Conservation (phyloP, 1,139 yeast species). For the Tardiomyces blankii region DNA sequence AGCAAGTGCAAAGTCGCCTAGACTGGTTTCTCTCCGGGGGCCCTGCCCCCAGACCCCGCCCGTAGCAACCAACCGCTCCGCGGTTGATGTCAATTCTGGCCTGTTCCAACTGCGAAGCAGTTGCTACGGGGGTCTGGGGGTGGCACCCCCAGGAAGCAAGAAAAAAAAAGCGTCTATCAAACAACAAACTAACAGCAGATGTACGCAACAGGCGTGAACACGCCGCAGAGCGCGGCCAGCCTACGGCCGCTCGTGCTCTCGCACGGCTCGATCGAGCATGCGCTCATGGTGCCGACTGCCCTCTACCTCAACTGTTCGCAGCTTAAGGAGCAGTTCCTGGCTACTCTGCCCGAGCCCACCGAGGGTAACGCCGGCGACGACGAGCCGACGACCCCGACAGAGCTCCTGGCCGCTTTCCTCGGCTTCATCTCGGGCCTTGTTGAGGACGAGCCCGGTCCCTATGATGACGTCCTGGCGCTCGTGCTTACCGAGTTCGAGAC, state of each 20-base stretch:
- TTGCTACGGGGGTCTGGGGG: too few species aligned
- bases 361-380: constrained; percentile 80
- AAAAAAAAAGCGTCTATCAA: too few species aligned
- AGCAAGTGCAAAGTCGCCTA: too few species aligned
- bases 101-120: too few species aligned
- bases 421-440: constrained; percentile 64
- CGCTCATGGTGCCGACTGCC: constrained; percentile 75
- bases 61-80: too few species aligned
- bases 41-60: too few species aligned
- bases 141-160: too few species aligned
- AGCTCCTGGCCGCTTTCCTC: constrained; percentile 71
- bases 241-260: constrained; percentile 70
- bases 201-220: constrained; percentile 29
- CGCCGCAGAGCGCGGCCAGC: constrained; percentile 37
- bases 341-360: constrained; percentile 63
- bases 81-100: too few species aligned
- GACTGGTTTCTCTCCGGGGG: too few species aligned
- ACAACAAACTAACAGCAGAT: constrained; percentile 1
- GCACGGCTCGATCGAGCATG: constrained; percentile 83
- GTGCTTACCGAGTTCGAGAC: constrained; percentile 76
- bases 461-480: constrained; percentile 56
- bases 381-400: constrained; percentile 84
- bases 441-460: constrained; percentile 40
- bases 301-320: constrained; percentile 75
- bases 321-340: constrained; percentile 74